These are phyloP conservation scores for Climacium dendroides DNA, from an alignment of 225 moss, liverwort and hornwort genomes.

Conservation along the genomic window DNA sequence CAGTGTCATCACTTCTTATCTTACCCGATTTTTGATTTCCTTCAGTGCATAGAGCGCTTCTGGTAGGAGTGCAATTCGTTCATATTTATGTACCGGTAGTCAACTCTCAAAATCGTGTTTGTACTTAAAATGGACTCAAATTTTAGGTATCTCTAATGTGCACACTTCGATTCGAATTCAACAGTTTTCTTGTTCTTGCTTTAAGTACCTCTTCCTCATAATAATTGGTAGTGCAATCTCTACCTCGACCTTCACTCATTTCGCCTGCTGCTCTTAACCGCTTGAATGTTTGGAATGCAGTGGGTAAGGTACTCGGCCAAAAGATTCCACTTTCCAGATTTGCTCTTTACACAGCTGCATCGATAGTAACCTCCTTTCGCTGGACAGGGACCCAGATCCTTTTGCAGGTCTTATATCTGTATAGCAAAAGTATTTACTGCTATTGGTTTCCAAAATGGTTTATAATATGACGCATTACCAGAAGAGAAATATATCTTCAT, in stretches of 20 bases:
- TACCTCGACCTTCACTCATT: background rate
- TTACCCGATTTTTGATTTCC: background rate
- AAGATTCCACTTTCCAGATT: background rate
- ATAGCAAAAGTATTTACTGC: background rate
- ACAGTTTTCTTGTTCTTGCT: background rate
- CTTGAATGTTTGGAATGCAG: constrained; percentile 7
- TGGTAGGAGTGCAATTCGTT: background rate
- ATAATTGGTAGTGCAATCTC: background rate
- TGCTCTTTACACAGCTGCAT: background rate
- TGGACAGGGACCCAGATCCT: constrained; percentile 45
- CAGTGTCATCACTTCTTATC: background rate
- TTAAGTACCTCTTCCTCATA: background rate
- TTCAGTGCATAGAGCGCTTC: background rate
- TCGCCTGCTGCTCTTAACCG: background rate
- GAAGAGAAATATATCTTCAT: background rate
- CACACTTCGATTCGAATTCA: background rate
- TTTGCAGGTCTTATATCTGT: constrained; percentile 16
- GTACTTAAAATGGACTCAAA: background rate
- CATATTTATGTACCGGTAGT: background rate
- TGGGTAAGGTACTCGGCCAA: constrained; percentile 8
- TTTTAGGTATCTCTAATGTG: background rate
- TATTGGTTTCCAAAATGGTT: background rate
- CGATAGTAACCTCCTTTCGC: constrained; percentile 20
- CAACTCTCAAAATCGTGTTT: background rate
- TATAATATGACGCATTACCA: background rate